phyloP scores from a whole-genome alignment of 2,329 filamentous ascomycete genomes.

The Cadophora gregata region DNA sequence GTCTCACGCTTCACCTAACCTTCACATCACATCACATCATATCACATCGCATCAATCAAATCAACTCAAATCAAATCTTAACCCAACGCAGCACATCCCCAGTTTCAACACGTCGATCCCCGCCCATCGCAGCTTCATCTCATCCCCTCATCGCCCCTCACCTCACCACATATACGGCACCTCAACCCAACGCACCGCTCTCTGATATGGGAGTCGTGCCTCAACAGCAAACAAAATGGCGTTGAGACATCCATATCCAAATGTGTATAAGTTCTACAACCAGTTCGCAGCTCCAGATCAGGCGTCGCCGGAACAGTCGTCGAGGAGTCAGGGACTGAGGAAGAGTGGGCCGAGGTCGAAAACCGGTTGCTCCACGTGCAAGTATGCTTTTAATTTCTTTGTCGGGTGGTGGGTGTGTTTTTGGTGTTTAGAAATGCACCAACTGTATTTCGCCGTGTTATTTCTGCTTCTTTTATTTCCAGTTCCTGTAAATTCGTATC shows the following conservation, averaged over 20 bases:
- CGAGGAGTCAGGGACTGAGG: slow-evolving; percentile 43
- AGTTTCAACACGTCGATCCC: slow-evolving; percentile 10
- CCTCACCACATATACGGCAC: background rate
- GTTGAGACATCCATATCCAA: slow-evolving; percentile 43
- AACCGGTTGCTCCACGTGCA: slow-evolving; percentile 45
- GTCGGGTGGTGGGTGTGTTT: background rate
- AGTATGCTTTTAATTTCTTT: slow-evolving; percentile 37
- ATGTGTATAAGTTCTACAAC: slow-evolving; percentile 46
- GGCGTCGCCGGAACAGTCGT: slow-evolving; percentile 42
- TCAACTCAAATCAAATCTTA: background rate
- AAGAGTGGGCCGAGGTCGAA: slow-evolving; percentile 45
- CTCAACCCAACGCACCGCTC: background rate
- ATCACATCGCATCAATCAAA: background rate
- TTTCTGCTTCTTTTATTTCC: background rate
- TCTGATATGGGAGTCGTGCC: slow-evolving; percentile 12
- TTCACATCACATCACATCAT: background rate
- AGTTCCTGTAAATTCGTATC: background rate
- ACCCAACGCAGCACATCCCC: background rate
- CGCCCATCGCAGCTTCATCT: background rate
- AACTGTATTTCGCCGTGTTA: background rate
- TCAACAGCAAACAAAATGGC: slow-evolving; percentile 40
- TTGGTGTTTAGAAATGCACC: background rate
- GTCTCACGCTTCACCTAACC: background rate
- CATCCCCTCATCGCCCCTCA: background rate
- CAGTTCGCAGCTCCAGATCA: slow-evolving; percentile 43